phyloP scores from a whole-genome alignment of 2,329 filamentous ascomycete species.

The Mycogone perniciosa region DNA sequence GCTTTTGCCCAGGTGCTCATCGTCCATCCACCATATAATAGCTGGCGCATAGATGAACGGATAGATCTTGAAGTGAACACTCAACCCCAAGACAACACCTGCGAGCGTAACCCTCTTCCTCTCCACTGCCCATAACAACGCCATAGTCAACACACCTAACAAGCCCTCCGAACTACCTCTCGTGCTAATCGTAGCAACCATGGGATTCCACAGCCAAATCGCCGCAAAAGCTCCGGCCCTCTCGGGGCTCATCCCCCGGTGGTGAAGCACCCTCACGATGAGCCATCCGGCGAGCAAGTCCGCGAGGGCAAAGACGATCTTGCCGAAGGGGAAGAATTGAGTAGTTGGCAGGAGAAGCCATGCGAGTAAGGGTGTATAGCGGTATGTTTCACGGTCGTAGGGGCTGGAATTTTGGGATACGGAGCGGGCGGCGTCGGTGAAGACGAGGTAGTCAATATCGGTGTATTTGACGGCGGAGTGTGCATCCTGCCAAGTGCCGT shows the following conservation, averaged over 20 bases:
- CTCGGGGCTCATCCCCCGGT: conserved; percentile 38
- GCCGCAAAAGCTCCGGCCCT: conserved; percentile 69
- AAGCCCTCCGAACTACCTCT: conserved; percentile 89
- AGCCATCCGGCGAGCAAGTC: conserved; percentile 83
- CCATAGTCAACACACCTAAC: conserved; percentile 76
- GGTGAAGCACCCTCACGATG: conserved; percentile 41
- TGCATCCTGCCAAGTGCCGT: conserved; percentile 88
- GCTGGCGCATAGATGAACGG: conserved; percentile 89
- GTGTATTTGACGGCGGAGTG: conserved; percentile 94
- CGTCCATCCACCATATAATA: conserved; percentile 74
- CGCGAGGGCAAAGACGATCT: conserved; percentile 74
- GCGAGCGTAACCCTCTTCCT: conserved; percentile 56
- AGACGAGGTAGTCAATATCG: conserved; percentile 97
- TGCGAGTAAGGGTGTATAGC: conserved; percentile 89
- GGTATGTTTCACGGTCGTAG: conserved; percentile 88
- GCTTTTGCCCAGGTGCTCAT: conserved; percentile 34
- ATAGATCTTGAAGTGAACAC: conserved; percentile 98
- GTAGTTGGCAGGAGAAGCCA: conserved; percentile 82
- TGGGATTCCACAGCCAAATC: conserved; percentile 93
- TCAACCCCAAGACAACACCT: conserved; percentile 69
- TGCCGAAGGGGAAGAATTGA: conserved; percentile 75
- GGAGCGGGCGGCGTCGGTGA: conserved; percentile 88
- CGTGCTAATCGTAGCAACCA: conserved; percentile 96
- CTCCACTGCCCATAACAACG: conserved; percentile 75
- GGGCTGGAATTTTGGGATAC: conserved; percentile 62